phyloP scores from a whole-genome alignment of 208 protist species.

The Novymonas esmeraldas region DNA sequence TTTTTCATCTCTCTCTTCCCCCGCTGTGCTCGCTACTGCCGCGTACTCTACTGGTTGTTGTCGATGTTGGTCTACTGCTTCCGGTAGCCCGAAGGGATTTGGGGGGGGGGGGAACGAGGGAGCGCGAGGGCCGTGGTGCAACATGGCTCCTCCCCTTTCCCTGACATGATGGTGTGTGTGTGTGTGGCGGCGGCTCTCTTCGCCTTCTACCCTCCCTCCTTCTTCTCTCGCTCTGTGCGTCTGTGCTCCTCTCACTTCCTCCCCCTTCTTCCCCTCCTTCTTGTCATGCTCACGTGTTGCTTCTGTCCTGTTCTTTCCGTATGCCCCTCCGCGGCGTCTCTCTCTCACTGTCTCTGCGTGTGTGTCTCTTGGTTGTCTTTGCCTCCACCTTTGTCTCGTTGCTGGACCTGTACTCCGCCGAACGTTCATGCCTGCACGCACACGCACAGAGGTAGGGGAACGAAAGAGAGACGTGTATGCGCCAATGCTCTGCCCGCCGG shows the following conservation, averaged over 20 bases:
- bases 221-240: neutral
- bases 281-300: neutral
- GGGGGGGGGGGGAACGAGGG: too few species aligned
- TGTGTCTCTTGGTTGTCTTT: constrained; percentile 5
- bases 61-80: neutral
- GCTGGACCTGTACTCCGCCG: too few species aligned
- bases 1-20: neutral
- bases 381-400: neutral
- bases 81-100: too few species aligned
- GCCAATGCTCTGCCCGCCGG: too few species aligned
- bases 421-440: neutral
- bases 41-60: neutral
- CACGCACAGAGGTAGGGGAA: neutral
- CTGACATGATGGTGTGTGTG: neutral
- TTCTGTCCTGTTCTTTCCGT: neutral
- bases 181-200: neutral
- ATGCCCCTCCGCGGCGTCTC: neutral
- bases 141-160: neutral
- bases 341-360: neutral
- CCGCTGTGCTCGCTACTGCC: neutral
- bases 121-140: too few species aligned
- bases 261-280: neutral
- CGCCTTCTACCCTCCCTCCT: neutral
- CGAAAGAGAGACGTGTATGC: too few species aligned
- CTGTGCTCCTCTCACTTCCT: neutral